Conservation (phyloP, 1,284 basidiomycete genomes). For the Ganoderma multipileum region DNA sequence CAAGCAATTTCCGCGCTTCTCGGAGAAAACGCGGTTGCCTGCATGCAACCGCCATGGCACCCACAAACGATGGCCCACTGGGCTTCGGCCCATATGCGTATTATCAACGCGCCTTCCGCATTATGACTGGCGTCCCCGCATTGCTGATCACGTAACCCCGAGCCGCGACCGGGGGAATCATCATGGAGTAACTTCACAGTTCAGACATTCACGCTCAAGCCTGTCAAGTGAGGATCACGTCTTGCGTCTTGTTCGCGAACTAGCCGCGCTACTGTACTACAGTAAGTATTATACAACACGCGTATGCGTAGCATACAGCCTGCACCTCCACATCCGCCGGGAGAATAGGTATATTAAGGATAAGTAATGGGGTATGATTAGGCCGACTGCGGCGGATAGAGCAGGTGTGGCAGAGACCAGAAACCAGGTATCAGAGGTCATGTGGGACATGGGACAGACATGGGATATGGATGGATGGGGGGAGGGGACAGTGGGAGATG, state of each 20-base stretch:
- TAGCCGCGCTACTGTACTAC: not conserved
- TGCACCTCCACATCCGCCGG: not conserved
- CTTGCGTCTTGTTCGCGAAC: not conserved
- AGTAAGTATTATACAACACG: not conserved
- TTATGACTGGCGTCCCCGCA: not conserved
- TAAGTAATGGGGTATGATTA: slow-evolving; percentile 1
- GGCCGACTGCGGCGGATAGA: not conserved
- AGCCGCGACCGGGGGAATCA: not conserved
- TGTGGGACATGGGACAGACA: no score
- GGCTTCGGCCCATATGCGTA: not conserved
- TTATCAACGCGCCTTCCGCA: not conserved
- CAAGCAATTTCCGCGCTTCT: not conserved
- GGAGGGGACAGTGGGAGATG: not conserved
- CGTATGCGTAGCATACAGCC: not conserved
- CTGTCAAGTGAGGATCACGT: not conserved
- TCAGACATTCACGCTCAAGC: not conserved
- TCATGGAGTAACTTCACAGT: no score
- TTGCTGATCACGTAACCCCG: not conserved
- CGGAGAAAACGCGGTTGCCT: not conserved
- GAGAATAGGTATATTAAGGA: not conserved
- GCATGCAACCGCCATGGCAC: not conserved
- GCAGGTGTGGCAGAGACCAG: not conserved
- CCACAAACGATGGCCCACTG: not conserved
- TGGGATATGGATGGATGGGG: not conserved
- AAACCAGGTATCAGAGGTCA: not conserved